phyloP scores from a whole-genome alignment of 73 alveolate genomes.

The Blepharisma japonicum region DNA sequence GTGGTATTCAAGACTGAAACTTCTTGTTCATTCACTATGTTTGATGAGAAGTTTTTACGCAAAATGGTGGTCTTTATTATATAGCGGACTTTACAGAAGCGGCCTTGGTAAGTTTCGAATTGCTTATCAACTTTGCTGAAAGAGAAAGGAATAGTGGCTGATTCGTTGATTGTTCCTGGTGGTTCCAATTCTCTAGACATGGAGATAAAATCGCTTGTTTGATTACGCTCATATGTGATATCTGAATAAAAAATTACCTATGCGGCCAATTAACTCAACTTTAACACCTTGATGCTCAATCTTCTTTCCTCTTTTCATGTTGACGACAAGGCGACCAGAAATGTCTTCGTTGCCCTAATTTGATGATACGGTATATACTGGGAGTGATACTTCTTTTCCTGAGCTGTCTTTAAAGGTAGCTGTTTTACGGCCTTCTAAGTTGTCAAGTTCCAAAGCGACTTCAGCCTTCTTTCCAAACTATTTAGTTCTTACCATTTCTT shows the following conservation, averaged over 20 bases:
- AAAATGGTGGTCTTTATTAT: not conserved
- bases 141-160: slow-evolving; percentile 52
- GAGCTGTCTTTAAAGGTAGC: slow-evolving; percentile 49
- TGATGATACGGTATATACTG: slow-evolving; percentile 51
- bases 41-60: slow-evolving; percentile 33
- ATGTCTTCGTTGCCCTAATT: slow-evolving; percentile 76
- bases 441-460: slow-evolving; percentile 4
- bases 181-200: slow-evolving; percentile 69
- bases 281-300: slow-evolving; percentile 86
- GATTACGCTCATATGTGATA: slow-evolving; percentile 51
- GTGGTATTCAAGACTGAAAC: slow-evolving; percentile 71
- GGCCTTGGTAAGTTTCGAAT: slow-evolving; percentile 85
- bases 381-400: slow-evolving; percentile 44
- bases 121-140: slow-evolving; percentile 77
- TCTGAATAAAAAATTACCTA: slow-evolving; percentile 21
- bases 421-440: slow-evolving; percentile 50
- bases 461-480: not conserved
- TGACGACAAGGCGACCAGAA: slow-evolving; percentile 67
- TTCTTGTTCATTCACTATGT: slow-evolving; percentile 71
- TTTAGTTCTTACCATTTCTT: not conserved
- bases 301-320: slow-evolving; percentile 53
- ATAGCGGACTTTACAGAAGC: not conserved
- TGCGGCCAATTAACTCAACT: slow-evolving; percentile 79
- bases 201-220: slow-evolving; percentile 58
- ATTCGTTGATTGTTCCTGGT: slow-evolving; percentile 71